A percentile compares a stretch with the other conserved stretches of the same genome.
Evolutionary conservation across 495 filamentous ascomycete species (phyloP).

Genomic region (Penicillium egyptiacum): DNA sequence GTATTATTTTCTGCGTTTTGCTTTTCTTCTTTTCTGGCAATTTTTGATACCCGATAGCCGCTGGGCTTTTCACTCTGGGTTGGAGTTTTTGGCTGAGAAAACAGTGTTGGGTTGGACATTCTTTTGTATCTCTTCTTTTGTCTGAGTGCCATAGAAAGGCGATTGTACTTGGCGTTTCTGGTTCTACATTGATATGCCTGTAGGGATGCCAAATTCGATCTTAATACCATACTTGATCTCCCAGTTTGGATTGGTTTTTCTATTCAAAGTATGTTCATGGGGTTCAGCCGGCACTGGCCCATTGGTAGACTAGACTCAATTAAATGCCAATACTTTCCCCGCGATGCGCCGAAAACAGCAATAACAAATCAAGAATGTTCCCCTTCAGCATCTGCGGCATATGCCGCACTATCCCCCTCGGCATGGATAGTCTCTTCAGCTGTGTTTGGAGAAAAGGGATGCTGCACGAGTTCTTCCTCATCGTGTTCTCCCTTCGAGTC

Average conservation of each 20-base stretch:
- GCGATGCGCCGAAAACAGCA: background rate
- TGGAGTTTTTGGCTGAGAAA: constrained; percentile 29
- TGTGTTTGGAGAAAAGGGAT: background rate
- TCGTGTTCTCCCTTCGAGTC: background rate
- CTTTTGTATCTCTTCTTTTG: constrained; percentile 15
- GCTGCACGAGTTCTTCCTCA: constrained; percentile 1
- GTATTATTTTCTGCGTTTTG: constrained; percentile 9
- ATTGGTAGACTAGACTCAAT: background rate
- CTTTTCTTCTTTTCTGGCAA: constrained; percentile 7
- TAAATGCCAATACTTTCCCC: background rate
- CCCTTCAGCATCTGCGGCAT: background rate
- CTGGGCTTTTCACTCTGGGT: constrained; percentile 19
- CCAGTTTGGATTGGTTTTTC: background rate
- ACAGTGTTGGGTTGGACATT: constrained; percentile 13
- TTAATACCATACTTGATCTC: constrained; percentile 3
- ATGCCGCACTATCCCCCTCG: background rate
- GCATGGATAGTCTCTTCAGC: background rate
- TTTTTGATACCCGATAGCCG: constrained; percentile 32
- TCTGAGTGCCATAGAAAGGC: background rate
- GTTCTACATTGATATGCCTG: constrained; percentile 6
- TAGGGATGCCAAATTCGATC: background rate
- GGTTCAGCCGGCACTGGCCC: background rate
- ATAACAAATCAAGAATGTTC: background rate
- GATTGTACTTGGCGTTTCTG: constrained; percentile 9
- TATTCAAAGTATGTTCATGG: background rate